Base-by-base conservation (phyloP, 495 filamentous ascomycete species). In the Trichoderma reesei region DNA sequence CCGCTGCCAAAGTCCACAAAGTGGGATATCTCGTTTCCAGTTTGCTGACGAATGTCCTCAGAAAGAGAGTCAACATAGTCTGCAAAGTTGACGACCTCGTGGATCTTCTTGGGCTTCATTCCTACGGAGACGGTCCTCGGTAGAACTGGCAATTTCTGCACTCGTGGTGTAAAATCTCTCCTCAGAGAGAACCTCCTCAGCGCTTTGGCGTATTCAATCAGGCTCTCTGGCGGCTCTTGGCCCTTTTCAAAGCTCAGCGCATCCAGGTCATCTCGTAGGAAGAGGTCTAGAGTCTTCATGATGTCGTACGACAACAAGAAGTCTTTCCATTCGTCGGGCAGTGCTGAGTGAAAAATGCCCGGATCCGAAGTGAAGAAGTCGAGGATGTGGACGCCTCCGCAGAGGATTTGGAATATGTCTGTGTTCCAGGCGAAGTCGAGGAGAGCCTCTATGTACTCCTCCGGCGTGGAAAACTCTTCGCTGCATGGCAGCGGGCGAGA, bases 81-180 rank as follows among this genome's bases (percentile, higher is more conserved):
- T 2, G 80, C 74, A 61, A 90, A 85, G 42, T 85, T 82, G 9
- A 78, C 77, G 44, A 97, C 94, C 77, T 98, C 94, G 66, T 98
- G 95, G 18, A 91, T 81, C 73, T 98, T 98, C 74, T 98, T 98
- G 38, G 87, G 82, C 65, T 90, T 96, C 95, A 98, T 98, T 20
- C 94, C 94, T 5, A 95, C 82, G 0, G 90, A 83, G 33, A 96
- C 81, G 69, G 88, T 83, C 46, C 82, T 78, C 3, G 90, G 83
- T 18, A 95, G 71, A 65, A 78, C 79, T 16, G 71, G 73, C 69
- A 82, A 70, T 64, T 74, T 78, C 67, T 68, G 70, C 65, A 70
- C 72, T 51, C 65, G 69, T 6, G 72, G 69, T 2, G 72, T 68
- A 39, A 89, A 89, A 3, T 85, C 80, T 42, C 94, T 82, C 14